A percentile compares a stretch with the other conserved stretches of the same genome.
These are phyloP conservation scores for Phylloporus sp. DNA, from an alignment of 768 basidiomycete genomes.

Conservation along the genomic window DNA sequence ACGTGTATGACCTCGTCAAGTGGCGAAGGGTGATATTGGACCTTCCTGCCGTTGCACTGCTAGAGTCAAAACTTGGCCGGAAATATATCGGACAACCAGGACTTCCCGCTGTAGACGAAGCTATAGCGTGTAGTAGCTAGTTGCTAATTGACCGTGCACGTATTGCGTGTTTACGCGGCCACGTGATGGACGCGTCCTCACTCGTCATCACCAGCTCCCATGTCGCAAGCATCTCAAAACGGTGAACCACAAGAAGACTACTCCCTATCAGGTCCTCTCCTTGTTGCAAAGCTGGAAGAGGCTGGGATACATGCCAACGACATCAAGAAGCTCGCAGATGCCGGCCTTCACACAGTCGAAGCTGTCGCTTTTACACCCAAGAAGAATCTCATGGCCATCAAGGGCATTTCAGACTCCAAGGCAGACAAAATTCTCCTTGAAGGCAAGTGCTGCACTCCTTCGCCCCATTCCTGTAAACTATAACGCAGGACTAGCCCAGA, in stretches of 20 bases:
- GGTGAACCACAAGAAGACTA: slow-evolving; percentile 48
- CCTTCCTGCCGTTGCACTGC: slow-evolving; percentile 70
- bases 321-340: slow-evolving; percentile 91
- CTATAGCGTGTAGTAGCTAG: neutral
- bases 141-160: neutral
- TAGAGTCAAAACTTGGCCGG: slow-evolving; percentile 61
- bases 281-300: slow-evolving; percentile 82
- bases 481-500: slow-evolving; percentile 57
- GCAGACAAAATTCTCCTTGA: slow-evolving; percentile 94
- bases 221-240: slow-evolving; percentile 48
- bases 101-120: slow-evolving; percentile 7
- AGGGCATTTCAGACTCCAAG: slow-evolving; percentile 95
- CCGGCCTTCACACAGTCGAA: slow-evolving; percentile 91
- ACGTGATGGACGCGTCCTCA: slow-evolving; percentile 31
- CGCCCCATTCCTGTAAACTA: slow-evolving; percentile 2
- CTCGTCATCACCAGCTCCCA: slow-evolving; percentile 5
- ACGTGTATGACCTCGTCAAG: slow-evolving; percentile 78
- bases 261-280: slow-evolving; percentile 72
- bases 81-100: slow-evolving; percentile 3
- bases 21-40: slow-evolving; percentile 83
- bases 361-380: slow-evolving; percentile 96
- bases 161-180: slow-evolving; percentile 18
- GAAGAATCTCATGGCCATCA: slow-evolving; percentile 84
- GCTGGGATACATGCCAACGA: slow-evolving; percentile 86
- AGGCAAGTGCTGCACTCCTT: slow-evolving; percentile 46